phyloP scores from a whole-genome alignment of 2,329 filamentous ascomycete genomes.

The Talaromyces sp. region DNA sequence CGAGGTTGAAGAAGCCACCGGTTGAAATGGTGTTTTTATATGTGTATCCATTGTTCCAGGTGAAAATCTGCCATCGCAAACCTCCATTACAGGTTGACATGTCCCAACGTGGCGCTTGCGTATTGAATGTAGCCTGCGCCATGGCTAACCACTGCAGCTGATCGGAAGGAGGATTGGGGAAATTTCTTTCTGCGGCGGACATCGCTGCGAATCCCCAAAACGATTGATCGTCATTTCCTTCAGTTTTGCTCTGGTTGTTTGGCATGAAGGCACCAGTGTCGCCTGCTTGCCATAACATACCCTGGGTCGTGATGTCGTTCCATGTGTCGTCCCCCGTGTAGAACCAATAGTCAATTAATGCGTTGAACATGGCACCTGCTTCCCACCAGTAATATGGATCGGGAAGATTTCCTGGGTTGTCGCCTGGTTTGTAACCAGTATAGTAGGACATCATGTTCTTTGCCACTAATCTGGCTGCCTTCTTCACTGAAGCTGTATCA shows the following conservation, averaged over 20 bases:
- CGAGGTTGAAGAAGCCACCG: constrained; percentile 37
- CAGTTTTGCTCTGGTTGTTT: constrained; percentile 43
- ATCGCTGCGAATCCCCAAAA: constrained; percentile 63
- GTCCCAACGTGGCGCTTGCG: constrained; percentile 74
- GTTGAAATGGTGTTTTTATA: constrained; percentile 41
- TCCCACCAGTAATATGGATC: constrained; percentile 53
- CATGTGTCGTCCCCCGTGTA: constrained; percentile 46
- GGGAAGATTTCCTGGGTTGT: constrained; percentile 55
- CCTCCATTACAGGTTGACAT: constrained; percentile 68
- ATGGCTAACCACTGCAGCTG: constrained; percentile 77
- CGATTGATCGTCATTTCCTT: constrained; percentile 61
- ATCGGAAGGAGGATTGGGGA: constrained; percentile 49
- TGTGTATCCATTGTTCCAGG: constrained; percentile 36
- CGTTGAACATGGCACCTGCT: constrained; percentile 47
- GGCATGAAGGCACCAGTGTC: constrained; percentile 45
- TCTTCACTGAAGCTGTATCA: constrained; percentile 51
- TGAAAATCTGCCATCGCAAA: constrained; percentile 50
- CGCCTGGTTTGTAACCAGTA: constrained; percentile 50
- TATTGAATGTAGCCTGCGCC: constrained; percentile 78
- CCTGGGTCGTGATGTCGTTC: constrained; percentile 42
- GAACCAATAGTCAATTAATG: constrained; percentile 48
- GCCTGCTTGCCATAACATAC: constrained; percentile 42
- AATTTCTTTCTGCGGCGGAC: constrained; percentile 55
- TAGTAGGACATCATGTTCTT: constrained; percentile 57
- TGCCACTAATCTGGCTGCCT: constrained; percentile 48